A percentile compares a stretch with the other conserved stretches of the same genome.
Conservation (phyloP, 768 basidiomycete species). For the Bullera alba region DNA sequence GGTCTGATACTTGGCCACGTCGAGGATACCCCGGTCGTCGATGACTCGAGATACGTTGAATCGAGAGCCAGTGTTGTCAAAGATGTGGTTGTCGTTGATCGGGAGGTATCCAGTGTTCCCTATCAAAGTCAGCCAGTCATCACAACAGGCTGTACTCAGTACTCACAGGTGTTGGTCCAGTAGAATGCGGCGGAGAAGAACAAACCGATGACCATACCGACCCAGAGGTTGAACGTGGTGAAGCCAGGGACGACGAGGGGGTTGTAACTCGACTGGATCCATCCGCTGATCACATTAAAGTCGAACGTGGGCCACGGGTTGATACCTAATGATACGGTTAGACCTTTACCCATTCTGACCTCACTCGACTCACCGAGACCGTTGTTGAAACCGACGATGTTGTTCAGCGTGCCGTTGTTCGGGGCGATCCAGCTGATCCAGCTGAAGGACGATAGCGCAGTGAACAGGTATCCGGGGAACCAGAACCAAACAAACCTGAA, state of each 20-base stretch:
- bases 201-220: slow-evolving; percentile 37
- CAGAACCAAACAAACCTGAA: slow-evolving; percentile 17
- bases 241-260: slow-evolving; percentile 47
- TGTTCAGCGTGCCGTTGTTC: slow-evolving; percentile 39
- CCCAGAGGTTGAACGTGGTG: slow-evolving; percentile 47
- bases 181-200: slow-evolving; percentile 33
- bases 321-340: too few relatives aligned
- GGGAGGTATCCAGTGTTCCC: slow-evolving; percentile 44
- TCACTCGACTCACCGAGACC: too few relatives aligned
- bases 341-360: too few relatives aligned
- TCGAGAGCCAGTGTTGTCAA: slow-evolving; percentile 51
- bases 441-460: slow-evolving; percentile 16
- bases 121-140: too few relatives aligned
- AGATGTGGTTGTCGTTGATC: slow-evolving; percentile 44
- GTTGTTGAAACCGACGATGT: slow-evolving; percentile 32
- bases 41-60: slow-evolving; percentile 52
- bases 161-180: too few relatives aligned
- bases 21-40: slow-evolving; percentile 47
- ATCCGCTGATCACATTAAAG: slow-evolving; percentile 36
- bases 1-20: slow-evolving; percentile 50
- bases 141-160: too few relatives aligned
- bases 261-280: slow-evolving; percentile 27
- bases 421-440: slow-evolving; percentile 47
- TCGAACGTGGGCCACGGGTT: slow-evolving; percentile 45
- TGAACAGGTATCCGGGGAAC: slow-evolving; percentile 21